Evolutionary conservation across 257 asterid genomes (phyloP).

Genomic region (Orobanche coerulescens): DNA sequence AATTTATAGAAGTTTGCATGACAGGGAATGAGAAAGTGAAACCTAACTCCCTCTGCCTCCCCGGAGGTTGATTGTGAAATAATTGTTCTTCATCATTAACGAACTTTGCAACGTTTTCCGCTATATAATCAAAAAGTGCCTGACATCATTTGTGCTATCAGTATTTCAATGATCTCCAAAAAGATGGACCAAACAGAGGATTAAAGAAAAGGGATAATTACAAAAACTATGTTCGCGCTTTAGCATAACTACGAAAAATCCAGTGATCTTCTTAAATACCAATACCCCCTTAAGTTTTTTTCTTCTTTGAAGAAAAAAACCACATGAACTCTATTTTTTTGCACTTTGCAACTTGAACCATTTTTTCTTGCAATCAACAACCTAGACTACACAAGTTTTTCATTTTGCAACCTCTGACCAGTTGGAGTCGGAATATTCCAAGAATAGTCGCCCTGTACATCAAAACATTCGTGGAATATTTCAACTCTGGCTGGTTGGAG

Average conservation of each 20-base stretch:
- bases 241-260: neutral
- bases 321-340: too few species aligned
- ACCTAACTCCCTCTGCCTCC: conserved; percentile 59
- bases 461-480: too few species aligned
- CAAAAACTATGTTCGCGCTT: neutral
- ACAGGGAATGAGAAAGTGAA: conserved; percentile 83
- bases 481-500: too few species aligned
- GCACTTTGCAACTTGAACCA: too few species aligned
- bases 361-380: too few species aligned
- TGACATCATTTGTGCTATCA: conserved; percentile 24
- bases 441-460: too few species aligned
- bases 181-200: neutral
- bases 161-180: conserved; percentile 6
- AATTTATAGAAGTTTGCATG: conserved; percentile 70
- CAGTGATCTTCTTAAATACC: neutral
- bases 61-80: conserved; percentile 44
- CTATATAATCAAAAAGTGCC: conserved; percentile 68
- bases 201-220: neutral
- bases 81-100: conserved; percentile 47
- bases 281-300: neutral
- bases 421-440: too few species aligned
- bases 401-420: too few species aligned
- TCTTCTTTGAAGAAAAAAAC: too few species aligned
- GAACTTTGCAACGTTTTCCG: conserved; percentile 51
- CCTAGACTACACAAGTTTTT: too few species aligned